Percentiles rank a stretch among this genome's conserved stretches.
phyloP scores from a whole-genome alignment of 2,329 filamentous ascomycete species.

The Scorias spongiosa region DNA sequence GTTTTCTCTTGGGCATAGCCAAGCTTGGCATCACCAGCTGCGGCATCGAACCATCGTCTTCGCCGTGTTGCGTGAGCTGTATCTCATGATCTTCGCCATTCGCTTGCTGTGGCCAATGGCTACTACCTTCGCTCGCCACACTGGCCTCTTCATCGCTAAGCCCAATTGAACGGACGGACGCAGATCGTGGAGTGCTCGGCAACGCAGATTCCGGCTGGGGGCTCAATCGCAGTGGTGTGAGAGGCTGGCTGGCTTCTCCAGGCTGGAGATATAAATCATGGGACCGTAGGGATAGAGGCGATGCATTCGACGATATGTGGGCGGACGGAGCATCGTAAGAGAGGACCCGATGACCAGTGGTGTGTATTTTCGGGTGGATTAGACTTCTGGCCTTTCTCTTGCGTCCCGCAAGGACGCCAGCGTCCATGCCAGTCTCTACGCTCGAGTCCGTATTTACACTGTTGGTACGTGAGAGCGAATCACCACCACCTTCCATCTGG shows the following conservation, averaged over 20 bases:
- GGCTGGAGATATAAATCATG: slow-evolving; percentile 16
- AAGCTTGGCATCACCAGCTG: slow-evolving; percentile 98
- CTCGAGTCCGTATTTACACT: slow-evolving; percentile 12
- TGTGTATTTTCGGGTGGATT: slow-evolving; percentile 20
- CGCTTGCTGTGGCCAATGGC: slow-evolving; percentile 39
- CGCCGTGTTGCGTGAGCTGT: slow-evolving; percentile 7
- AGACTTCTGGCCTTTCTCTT: slow-evolving; percentile 20
- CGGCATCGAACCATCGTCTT: slow-evolving; percentile 32
- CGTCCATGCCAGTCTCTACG: slow-evolving; percentile 8
- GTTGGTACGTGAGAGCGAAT: slow-evolving; percentile 8
- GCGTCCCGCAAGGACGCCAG: slow-evolving; percentile 5
- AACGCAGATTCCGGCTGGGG: slow-evolving; percentile 35
- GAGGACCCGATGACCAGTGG: slow-evolving; percentile 19
- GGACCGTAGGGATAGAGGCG: slow-evolving; percentile 11
- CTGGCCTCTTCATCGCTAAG: slow-evolving; percentile 42
- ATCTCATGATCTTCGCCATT: slow-evolving; percentile 37
- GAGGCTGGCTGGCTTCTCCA: slow-evolving; percentile 21
- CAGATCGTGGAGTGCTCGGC: slow-evolving; percentile 44
- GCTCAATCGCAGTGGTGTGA: slow-evolving; percentile 34
- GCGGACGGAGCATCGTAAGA: slow-evolving; percentile 14
- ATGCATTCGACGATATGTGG: slow-evolving; percentile 7
- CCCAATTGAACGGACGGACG: slow-evolving; percentile 42
- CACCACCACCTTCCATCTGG: slow-evolving; percentile 12
- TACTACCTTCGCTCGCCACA: slow-evolving; percentile 38
- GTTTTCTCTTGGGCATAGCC: slow-evolving; percentile 71